These are phyloP conservation scores for Mycena vitilis DNA, from an alignment of 768 basidiomycete species.

Conservation along the genomic window DNA sequence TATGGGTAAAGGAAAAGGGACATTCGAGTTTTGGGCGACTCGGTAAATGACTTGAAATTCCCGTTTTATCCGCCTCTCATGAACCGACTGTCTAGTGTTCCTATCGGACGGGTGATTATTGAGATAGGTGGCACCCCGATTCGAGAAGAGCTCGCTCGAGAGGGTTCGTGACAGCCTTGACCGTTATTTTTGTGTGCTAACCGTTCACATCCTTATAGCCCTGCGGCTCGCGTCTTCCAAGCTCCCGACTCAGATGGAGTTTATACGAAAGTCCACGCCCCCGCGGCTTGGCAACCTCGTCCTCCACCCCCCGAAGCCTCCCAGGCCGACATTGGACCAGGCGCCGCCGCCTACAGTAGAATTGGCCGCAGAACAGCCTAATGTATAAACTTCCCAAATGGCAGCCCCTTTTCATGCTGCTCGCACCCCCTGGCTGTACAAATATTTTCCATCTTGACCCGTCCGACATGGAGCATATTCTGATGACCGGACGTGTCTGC, in stretches of 20 bases:
- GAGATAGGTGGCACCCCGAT: slow-evolving; percentile 93
- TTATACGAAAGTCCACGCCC: slow-evolving; percentile 75
- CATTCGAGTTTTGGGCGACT: slow-evolving; percentile 97
- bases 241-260: slow-evolving; percentile 89
- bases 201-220: slow-evolving; percentile 59
- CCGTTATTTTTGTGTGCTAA: not conserved
- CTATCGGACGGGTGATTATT: slow-evolving; percentile 90
- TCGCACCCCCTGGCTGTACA: too few species aligned
- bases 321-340: slow-evolving; percentile 26
- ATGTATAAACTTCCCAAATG: slow-evolving; percentile 22
- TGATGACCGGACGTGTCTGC: too few species aligned
- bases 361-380: slow-evolving; percentile 8
- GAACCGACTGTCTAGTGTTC: slow-evolving; percentile 69
- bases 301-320: slow-evolving; percentile 57
- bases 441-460: too few species aligned
- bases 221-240: slow-evolving; percentile 90
- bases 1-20: slow-evolving; percentile 99
- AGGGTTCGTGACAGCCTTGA: slow-evolving; percentile 66
- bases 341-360: slow-evolving; percentile 11
- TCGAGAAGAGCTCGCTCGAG: slow-evolving; percentile 91
- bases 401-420: not conserved
- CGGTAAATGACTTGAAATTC: slow-evolving; percentile 62
- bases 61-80: not conserved
- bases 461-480: too few species aligned
- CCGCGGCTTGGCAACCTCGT: slow-evolving; percentile 81